A percentile compares a stretch with the other conserved stretches of the same genome.
Conservation (phyloP, 1,284 basidiomycete species). For the Amylostereum chailletii region DNA sequence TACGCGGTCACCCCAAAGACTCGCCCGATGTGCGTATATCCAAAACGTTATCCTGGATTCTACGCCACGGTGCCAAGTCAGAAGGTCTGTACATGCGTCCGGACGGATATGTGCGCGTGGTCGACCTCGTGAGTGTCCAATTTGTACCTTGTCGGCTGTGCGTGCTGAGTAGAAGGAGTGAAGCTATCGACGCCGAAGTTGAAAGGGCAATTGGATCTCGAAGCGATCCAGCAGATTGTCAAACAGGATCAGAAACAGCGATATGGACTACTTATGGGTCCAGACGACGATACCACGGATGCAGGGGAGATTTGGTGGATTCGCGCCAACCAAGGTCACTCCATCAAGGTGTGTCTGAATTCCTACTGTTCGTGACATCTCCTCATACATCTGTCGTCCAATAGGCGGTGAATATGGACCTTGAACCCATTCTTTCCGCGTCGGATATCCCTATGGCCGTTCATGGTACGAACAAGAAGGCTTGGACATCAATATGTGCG, state of each 20-base stretch:
- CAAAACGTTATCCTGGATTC: conserved; percentile 77
- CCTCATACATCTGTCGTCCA: not conserved
- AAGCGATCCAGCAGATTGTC: conserved; percentile 64
- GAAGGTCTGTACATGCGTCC: conserved; percentile 66
- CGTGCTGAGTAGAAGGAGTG: not conserved
- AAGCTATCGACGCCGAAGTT: conserved; percentile 18
- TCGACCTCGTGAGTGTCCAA: conserved; percentile 54
- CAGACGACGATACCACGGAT: conserved; percentile 27
- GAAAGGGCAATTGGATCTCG: conserved; percentile 30
- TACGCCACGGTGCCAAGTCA: conserved; percentile 76
- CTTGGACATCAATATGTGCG: conserved; percentile 73
- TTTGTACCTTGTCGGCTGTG: not conserved
- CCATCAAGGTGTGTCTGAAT: conserved; percentile 49
- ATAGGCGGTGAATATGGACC: conserved; percentile 59
- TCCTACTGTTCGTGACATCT: not conserved
- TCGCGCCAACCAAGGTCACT: conserved; percentile 92
- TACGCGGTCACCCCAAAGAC: conserved; percentile 42
- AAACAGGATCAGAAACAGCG: conserved; percentile 70
- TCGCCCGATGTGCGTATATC: conserved; percentile 47
- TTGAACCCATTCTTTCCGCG: conserved; percentile 52
- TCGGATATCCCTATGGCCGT: conserved; percentile 68
- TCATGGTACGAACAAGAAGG: conserved; percentile 63
- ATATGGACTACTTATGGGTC: conserved; percentile 61
- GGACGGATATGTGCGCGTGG: conserved; percentile 75
- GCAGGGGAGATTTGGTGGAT: conserved; percentile 65